Base-by-base conservation (phyloP, 768 basidiomycete species). In the Dictyophora rubrovolvata region DNA sequence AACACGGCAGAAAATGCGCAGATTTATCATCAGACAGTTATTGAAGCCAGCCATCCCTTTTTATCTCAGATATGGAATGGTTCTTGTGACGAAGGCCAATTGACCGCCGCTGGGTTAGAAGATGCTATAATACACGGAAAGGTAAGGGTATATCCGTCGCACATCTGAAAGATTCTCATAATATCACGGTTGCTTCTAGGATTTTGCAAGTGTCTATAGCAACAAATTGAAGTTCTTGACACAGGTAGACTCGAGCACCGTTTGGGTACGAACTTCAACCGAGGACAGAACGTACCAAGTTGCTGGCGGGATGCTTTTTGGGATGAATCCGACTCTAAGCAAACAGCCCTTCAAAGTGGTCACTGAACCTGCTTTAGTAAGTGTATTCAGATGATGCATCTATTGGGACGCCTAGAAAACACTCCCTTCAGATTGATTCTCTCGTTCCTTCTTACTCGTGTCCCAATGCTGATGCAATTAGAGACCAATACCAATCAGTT, bases 251-350 rank as follows among this genome's bases (percentile, higher is more conserved):
- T 61, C 68, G 16, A 58, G 66, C 12, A 72, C 76, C 21, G 73
- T 79, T n/a, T 70, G 71, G 58, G 58, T 79, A 23, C 73, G 79
- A 22, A 74, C 77, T 1, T 72, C 77, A 8, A 74, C 72, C 17
- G 76, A 74, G 56, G 72, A 71, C n/a, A 69, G 79, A 28, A 79
- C 78, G 42, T 73, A 77, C 59, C 75, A 79, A 59, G 77, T 77
- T 20, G 74, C 77, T 0, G 70, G 77, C 42, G 79, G 72, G 5
- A 57, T 80, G 49, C 65, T 79, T 17, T 71, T 67, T 35, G 78
- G 79, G 2, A 77, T 79, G 75, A 77, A 77, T 53, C 68, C 71
- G 0, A 57, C 54, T 6, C 68, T 68, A n/a, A 63, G 67, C 0
- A 57, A 53, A 9, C 70, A 64, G 53, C 65, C 60, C 3, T 78